Evolutionary conservation across 1,284 basidiomycete species (phyloP), one percentile per base, ranked within the genome.

Genomic region (Microbotryum silenes-acaulis): DNA sequence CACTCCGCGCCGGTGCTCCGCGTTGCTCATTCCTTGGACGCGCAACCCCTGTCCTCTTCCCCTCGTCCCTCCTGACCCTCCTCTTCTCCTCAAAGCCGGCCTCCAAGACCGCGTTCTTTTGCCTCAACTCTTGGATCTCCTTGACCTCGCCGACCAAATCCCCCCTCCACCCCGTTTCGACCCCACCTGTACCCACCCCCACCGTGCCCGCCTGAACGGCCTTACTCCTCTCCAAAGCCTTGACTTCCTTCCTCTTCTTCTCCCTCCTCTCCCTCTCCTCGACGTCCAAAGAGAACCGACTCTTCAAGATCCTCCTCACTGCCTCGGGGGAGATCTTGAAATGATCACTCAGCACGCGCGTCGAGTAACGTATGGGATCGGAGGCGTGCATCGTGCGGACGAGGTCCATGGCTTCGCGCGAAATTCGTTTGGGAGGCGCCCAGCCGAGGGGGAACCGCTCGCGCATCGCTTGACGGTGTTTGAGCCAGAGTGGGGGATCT

Each of bases 381-480:
- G 84, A 74, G 46, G 77, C 74, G 75, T 93, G 83, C 65, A 96
- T 78, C 55, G 83, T 79, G 45, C 88, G 84, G 64, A 96, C 74
- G 33, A 85, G 85, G 61, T 88, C 86, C 91, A 96, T 96, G 33
- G 90, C 89, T 64, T 90, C 86, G 62, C 88, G 83, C n/a, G 89
- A 91, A 58, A 96, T 76, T 74, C 89, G 91, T 71, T 85, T 86
- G 52, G 87, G 87, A 9, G 91, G 91, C 55, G 81, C 78, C 91
- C 92, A 96, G 33, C 70, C 70, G 4, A 20, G n/a, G 0, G 68
- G 68, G 53, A 70, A 72, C 49, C 64, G 60, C 9, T 44, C 33
- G 27, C 56, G 55, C 51, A 71, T 12, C 7, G 67, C 51, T 21
- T 33, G 29, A 18, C 51, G 56, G 29, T 70, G 70, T 25, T 31